A percentile compares a stretch with the other conserved stretches of the same genome.
Evolutionary conservation across 1,284 basidiomycete species (phyloP).

Genomic region (Trichosporon ovoides): DNA sequence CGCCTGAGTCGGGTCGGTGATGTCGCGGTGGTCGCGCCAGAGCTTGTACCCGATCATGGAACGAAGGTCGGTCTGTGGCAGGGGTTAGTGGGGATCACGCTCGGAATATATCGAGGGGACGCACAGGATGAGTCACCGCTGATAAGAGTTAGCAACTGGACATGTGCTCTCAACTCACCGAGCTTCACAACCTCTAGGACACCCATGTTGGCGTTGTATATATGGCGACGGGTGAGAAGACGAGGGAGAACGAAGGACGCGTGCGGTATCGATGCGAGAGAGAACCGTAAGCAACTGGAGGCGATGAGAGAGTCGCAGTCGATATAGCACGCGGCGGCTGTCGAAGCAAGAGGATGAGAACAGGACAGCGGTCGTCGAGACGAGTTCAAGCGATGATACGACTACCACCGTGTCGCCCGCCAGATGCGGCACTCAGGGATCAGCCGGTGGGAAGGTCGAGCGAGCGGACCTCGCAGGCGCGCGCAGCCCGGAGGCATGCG

Average conservation of each 20-base stretch:
- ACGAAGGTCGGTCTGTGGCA: constrained; percentile 66
- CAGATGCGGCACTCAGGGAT: not conserved
- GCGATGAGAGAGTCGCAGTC: not conserved
- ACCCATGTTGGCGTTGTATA: constrained; percentile 30
- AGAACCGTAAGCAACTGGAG: not conserved
- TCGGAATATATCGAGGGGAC: not conserved
- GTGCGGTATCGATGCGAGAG: not conserved
- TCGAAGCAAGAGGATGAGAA: not conserved
- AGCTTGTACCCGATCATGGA: constrained; percentile 71
- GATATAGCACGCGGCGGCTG: not conserved
- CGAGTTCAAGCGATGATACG: not conserved
- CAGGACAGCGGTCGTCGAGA: not conserved
- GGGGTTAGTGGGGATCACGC: not conserved
- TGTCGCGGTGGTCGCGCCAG: constrained; percentile 74
- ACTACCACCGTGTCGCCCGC: not conserved
- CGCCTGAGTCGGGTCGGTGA: constrained; percentile 65
- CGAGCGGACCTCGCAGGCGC: too few species aligned
- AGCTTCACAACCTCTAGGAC: constrained; percentile 26
- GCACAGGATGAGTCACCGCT: not conserved
- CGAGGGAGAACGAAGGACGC: not conserved
- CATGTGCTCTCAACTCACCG: constrained; percentile 25
- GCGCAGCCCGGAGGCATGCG: not conserved
- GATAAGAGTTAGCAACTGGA: not conserved
- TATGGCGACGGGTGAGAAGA: not conserved
- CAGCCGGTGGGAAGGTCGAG: not conserved